A percentile compares a stretch with the other conserved stretches of the same genome.
These are phyloP conservation scores for Aspergillus panamensis DNA, from an alignment of 495 filamentous ascomycete species.

Conservation along the genomic window DNA sequence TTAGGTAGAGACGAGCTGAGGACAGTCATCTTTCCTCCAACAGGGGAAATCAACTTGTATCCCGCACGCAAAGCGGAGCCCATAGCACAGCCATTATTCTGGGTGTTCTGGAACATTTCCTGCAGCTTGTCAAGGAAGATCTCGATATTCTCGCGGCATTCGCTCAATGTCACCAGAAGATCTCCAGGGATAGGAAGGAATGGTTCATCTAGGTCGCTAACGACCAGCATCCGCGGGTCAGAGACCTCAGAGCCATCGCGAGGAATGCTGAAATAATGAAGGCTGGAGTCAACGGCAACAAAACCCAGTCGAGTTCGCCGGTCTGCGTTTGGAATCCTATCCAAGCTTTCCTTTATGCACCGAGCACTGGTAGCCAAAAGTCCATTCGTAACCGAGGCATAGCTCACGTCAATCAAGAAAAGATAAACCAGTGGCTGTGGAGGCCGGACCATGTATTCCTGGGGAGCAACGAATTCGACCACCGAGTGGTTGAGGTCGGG, in stretches of 20 bases:
- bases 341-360: slow-evolving; percentile 91
- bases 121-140: slow-evolving; percentile 87
- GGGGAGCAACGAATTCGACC: slow-evolving; percentile 94
- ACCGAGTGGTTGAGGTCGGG: slow-evolving; percentile 91
- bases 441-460: slow-evolving; percentile 98
- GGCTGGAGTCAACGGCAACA: slow-evolving; percentile 88
- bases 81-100: slow-evolving; percentile 83
- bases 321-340: slow-evolving; percentile 96
- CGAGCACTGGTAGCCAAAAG: slow-evolving; percentile 92
- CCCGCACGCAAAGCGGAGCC: slow-evolving; percentile 88
- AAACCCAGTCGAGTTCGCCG: slow-evolving; percentile 89
- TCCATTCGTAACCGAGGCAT: slow-evolving; percentile 82
- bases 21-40: slow-evolving; percentile 92
- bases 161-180: slow-evolving; percentile 84
- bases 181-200: slow-evolving; percentile 93
- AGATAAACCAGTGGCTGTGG: slow-evolving; percentile 97
- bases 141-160: slow-evolving; percentile 87
- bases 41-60: slow-evolving; percentile 88
- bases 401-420: slow-evolving; percentile 96
- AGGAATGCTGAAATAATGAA: slow-evolving; percentile 94
- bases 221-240: slow-evolving; percentile 86
- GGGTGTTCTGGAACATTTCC: slow-evolving; percentile 93
- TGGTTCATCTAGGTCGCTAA: slow-evolving; percentile 94
- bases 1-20: slow-evolving; percentile 89
- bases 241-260: slow-evolving; percentile 78